These are phyloP conservation scores for Chaetomium strumarium DNA, from an alignment of 2,329 filamentous ascomycete genomes.

Conservation along the genomic window DNA sequence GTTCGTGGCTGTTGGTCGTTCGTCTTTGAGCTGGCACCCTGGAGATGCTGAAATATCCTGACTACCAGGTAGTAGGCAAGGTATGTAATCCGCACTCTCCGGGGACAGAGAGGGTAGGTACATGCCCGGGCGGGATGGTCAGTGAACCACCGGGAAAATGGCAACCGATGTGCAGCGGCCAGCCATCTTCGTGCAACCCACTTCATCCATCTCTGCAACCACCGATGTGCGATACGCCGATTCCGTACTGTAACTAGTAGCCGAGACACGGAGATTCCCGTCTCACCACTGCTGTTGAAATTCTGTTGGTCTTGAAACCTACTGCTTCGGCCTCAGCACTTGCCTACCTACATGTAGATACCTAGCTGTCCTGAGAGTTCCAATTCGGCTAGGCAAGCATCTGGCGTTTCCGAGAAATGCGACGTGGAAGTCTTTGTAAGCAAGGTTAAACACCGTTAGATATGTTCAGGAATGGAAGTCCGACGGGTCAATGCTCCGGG, in stretches of 20 bases:
- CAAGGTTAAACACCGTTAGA: background rate
- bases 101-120: background rate
- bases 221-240: constrained; percentile 10
- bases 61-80: too few relatives aligned
- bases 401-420: too few relatives aligned
- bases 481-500: background rate
- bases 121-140: constrained; percentile 1
- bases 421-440: too few relatives aligned
- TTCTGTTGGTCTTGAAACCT: background rate
- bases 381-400: too few relatives aligned
- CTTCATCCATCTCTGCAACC: background rate
- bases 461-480: background rate
- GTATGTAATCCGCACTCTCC: background rate
- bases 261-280: constrained; percentile 14
- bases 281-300: constrained; percentile 7
- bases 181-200: constrained; percentile 7
- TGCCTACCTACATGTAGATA: too few relatives aligned
- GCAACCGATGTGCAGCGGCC: constrained; percentile 1
- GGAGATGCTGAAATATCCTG: too few relatives aligned
- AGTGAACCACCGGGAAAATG: background rate
- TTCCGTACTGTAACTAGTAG: too few relatives aligned
- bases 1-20: background rate
- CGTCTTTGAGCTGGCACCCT: background rate
- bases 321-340: background rate
- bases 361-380: too few relatives aligned